These are phyloP conservation scores for Pseudoneurospora amorphoporcata DNA, from an alignment of 495 filamentous ascomycete species.

Conservation along the genomic window DNA sequence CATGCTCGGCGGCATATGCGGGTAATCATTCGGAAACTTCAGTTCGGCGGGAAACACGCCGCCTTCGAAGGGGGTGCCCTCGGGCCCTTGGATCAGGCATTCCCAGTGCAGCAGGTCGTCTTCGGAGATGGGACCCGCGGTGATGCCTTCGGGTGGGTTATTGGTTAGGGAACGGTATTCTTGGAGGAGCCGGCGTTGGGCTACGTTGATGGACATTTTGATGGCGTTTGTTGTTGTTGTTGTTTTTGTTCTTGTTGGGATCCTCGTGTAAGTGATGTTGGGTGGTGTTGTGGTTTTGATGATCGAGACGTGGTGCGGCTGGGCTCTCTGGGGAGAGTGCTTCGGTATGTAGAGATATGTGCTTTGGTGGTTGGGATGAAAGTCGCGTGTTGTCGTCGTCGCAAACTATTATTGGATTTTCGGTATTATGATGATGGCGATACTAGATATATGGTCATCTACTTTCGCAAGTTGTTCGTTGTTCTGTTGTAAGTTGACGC, in stretches of 20 bases:
- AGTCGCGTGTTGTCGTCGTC: background rate
- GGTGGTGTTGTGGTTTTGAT: background rate
- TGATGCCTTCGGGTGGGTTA: conserved; percentile 87
- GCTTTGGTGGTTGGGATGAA: background rate
- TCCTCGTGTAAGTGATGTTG: background rate
- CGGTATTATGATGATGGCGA: background rate
- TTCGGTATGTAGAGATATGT: background rate
- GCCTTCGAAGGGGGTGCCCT: conserved; percentile 90
- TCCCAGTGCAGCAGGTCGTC: conserved; percentile 97
- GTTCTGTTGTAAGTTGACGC: background rate
- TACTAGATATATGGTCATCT: no score
- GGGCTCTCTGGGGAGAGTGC: background rate
- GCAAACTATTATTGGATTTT: background rate
- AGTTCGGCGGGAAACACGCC: conserved; percentile 91
- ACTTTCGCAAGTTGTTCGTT: background rate
- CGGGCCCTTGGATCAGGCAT: conserved; percentile 88
- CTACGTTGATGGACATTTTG: conserved; percentile 53
- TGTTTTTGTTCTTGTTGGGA: background rate
- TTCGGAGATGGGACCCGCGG: conserved; percentile 84
- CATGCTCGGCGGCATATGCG: conserved; percentile 88
- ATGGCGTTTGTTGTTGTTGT: background rate
- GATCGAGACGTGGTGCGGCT: background rate
- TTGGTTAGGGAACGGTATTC: conserved; percentile 74
- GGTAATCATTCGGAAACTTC: conserved; percentile 93
- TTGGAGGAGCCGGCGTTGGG: conserved; percentile 89